Evolutionary conservation across 2,329 filamentous ascomycete species (phyloP), one percentile per base, ranked within the genome.

Genomic region (Aspergillus hiratsukae): DNA sequence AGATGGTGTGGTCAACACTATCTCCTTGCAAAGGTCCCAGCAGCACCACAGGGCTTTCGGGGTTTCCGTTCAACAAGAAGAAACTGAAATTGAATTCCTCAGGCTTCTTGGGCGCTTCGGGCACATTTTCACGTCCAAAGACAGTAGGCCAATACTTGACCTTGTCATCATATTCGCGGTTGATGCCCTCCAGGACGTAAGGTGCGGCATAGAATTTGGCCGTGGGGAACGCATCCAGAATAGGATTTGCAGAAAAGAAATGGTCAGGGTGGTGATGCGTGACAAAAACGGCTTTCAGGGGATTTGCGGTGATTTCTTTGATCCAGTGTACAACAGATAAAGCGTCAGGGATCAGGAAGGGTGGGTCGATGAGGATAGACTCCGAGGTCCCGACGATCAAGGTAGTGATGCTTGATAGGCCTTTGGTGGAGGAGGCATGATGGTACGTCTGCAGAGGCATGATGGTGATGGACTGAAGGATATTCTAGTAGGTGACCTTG

Each of bases 181-280:
- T 65, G 49, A 72, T 72, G 4, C 65, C 69, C 4, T 63, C 64
- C 29, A 65, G 58, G n/a, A 72, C 70, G 46, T 67, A 66, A 1
- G 63, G 60, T 1, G 60, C 59, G 1, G 69, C 62, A 56, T 64
- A 59, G 52, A 66, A 60, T 40, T 54, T 59, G 23, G 65, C 64
- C 6, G 29, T 31, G 0, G 67, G 63, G 41, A 62, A 71, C 3
- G 67, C 64, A 10, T 67, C 67, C 1, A 72, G 64, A 50, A 72
- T 68, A 0, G 66, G 64, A 40, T 71, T 69, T 25, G 65, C 64
- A 5, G 65, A 61, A 59, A 69, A 69, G 56, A 68, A 72, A 59
- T 73, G 68, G 56, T 72, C 69, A 5, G 69, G 69, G 52, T 71
- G 70, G 52, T 73, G 71, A 56, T 72, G 69, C 6, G 70, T 72